Conservation (phyloP, 768 basidiomycete species). For the Rhodotorula babjevae region DNA sequence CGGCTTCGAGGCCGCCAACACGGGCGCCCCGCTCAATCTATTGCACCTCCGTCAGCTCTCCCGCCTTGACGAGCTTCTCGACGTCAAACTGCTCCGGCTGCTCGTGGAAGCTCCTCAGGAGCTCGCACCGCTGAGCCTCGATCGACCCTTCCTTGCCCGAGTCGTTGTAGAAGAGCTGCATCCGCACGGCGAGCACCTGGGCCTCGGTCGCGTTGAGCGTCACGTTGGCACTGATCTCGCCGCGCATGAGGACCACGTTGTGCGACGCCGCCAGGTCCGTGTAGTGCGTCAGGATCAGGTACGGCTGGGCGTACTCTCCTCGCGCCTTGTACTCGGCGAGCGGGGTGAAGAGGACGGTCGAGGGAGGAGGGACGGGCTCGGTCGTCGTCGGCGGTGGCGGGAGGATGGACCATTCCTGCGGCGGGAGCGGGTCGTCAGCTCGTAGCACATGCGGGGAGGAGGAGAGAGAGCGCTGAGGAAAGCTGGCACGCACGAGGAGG, state of each 20-base stretch:
- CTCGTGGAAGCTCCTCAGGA: conserved; percentile 71
- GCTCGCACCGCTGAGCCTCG: conserved; percentile 50
- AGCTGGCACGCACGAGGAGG: conserved; percentile 36
- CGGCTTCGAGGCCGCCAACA: too few relatives aligned
- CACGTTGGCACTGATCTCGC: conserved; percentile 59
- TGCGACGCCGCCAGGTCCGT: conserved; percentile 78
- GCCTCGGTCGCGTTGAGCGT: conserved; percentile 73
- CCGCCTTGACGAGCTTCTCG: conserved; percentile 63
- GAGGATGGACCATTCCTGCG: conserved; percentile 82
- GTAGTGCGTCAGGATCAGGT: conserved; percentile 84
- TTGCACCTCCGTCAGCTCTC: not conserved
- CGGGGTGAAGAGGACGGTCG: conserved; percentile 86
- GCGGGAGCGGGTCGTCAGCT: not conserved
- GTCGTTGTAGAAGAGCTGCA: conserved; percentile 75
- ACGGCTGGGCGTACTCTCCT: conserved; percentile 78
- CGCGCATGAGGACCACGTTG: conserved; percentile 75
- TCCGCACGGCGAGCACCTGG: conserved; percentile 68
- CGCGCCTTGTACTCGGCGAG: conserved; percentile 87
- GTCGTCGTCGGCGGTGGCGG: conserved; percentile 51
- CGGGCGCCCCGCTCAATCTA: not conserved
- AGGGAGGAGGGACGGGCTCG: conserved; percentile 52
- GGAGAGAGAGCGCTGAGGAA: too few relatives aligned
- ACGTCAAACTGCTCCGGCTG: conserved; percentile 72
- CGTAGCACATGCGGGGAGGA: not conserved
- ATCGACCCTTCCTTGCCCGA: conserved; percentile 43